Percentiles rank a stretch among this genome's conserved stretches.
Evolutionary conservation across 2,329 filamentous ascomycete genomes (phyloP).

Genomic region (Aureobasidium pullulans): DNA sequence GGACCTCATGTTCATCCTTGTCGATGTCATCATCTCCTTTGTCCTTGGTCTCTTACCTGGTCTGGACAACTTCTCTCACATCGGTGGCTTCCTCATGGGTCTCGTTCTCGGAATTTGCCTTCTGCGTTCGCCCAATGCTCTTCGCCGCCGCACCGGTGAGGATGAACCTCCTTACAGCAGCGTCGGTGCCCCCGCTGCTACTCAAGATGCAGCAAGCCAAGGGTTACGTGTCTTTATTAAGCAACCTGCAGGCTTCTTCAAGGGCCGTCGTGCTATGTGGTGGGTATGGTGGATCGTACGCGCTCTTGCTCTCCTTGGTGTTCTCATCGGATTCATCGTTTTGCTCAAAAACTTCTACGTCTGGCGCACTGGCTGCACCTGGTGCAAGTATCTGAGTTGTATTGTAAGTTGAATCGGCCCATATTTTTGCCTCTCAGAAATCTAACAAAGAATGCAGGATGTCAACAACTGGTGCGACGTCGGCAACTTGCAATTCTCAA

Average conservation of each 20-base stretch:
- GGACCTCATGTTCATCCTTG: conserved; percentile 77
- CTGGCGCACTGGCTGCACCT: conserved; percentile 65
- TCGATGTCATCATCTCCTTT: conserved; percentile 85
- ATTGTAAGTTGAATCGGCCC: conserved; percentile 55
- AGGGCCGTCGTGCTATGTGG: conserved; percentile 86
- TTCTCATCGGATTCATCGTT: conserved; percentile 77
- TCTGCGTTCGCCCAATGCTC: conserved; percentile 75
- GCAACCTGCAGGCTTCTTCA: conserved; percentile 67
- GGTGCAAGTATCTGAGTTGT: conserved; percentile 95
- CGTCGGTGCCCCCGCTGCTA: conserved; percentile 26
- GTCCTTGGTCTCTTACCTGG: conserved; percentile 86
- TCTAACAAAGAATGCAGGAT: conserved; percentile 35
- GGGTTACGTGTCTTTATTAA: conserved; percentile 39
- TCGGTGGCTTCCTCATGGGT: conserved; percentile 91
- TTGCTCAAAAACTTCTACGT: conserved; percentile 88
- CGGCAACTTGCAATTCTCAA: conserved; percentile 32
- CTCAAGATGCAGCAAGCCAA: conserved; percentile 12
- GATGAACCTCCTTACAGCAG: conserved; percentile 64
- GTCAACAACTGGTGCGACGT: conserved; percentile 62
- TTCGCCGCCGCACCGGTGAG: conserved; percentile 66
- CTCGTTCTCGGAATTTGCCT: conserved; percentile 79
- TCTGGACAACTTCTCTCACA: conserved; percentile 94
- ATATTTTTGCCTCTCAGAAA: not conserved
- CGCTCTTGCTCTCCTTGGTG: conserved; percentile 67
- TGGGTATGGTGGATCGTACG: conserved; percentile 96